Conservation (phyloP, 2,329 filamentous ascomycete genomes). For the Epichloe festucae region DNA sequence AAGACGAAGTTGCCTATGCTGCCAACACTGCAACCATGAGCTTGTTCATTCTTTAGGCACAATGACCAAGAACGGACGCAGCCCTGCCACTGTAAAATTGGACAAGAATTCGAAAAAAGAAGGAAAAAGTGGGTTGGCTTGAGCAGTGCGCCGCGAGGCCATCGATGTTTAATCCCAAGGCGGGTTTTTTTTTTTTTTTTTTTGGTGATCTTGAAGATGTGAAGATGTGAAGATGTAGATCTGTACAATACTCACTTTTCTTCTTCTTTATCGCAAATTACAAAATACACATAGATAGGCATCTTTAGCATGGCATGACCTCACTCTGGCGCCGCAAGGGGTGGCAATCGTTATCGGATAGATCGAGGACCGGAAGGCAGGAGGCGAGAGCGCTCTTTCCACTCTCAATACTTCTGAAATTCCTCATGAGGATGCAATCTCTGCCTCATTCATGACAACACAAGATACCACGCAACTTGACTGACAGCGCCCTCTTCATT, state of each 20-base stretch:
- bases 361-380: not conserved
- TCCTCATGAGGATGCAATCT: not conserved
- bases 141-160: not conserved
- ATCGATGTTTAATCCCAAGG: no score
- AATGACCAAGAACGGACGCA: not conserved
- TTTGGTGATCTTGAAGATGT: not conserved
- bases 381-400: constrained; percentile 3
- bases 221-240: not conserved
- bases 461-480: not conserved
- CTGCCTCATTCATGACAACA: not conserved
- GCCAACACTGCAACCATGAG: constrained; percentile 20
- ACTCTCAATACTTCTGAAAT: not conserved
- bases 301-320: not conserved
- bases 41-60: not conserved
- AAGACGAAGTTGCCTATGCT: constrained; percentile 44
- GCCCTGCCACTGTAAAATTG: no score
- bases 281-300: not conserved
- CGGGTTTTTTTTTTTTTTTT: not conserved
- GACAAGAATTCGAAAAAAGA: no score
- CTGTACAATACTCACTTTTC: not conserved
- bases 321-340: not conserved
- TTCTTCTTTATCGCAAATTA: not conserved
- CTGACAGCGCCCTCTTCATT: not conserved
- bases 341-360: not conserved
- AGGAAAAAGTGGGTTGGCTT: not conserved